A percentile compares a stretch with the other conserved stretches of the same genome.
phyloP scores from a whole-genome alignment of 768 basidiomycete genomes.

The Calocybe gangraenosa region DNA sequence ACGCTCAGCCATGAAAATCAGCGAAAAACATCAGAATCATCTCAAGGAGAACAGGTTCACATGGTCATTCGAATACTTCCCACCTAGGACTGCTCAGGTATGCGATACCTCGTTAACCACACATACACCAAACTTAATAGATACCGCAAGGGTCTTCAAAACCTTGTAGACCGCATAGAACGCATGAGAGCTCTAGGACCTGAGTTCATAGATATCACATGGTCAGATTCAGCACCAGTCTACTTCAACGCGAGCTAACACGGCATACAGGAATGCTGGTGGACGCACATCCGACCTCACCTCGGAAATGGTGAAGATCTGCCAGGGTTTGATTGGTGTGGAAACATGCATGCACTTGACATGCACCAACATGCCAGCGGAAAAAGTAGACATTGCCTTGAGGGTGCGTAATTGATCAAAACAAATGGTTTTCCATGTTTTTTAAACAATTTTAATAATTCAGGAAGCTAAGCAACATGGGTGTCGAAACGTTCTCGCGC shows the following conservation, averaged over 20 bases:
- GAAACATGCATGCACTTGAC: slow-evolving; percentile 99
- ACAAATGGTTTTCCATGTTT: too few species aligned
- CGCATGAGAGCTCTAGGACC: slow-evolving; percentile 94
- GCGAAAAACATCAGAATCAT: slow-evolving; percentile 86
- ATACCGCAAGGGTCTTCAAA: slow-evolving; percentile 74
- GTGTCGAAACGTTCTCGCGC: slow-evolving; percentile 89
- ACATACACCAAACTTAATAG: slow-evolving; percentile 1
- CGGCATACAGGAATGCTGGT: slow-evolving; percentile 79
- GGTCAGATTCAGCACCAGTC: slow-evolving; percentile 38
- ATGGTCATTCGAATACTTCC: slow-evolving; percentile 99
- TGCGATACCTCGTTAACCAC: slow-evolving; percentile 10
- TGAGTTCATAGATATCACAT: slow-evolving; percentile 98
- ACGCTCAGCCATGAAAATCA: slow-evolving; percentile 77
- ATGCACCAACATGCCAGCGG: slow-evolving; percentile 97
- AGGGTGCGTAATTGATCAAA: slow-evolving; percentile 71
- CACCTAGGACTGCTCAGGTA: slow-evolving; percentile 92
- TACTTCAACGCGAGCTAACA: slow-evolving; percentile 2
- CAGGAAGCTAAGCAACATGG: slow-evolving; percentile 89
- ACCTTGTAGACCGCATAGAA: slow-evolving; percentile 96
- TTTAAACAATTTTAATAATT: slow-evolving; percentile 5
- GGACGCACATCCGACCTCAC: slow-evolving; percentile 94
- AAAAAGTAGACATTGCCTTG: slow-evolving; percentile 91
- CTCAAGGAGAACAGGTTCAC: slow-evolving; percentile 82
- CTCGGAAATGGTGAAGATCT: slow-evolving; percentile 90
- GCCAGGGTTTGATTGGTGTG: slow-evolving; percentile 87